Percentiles rank a stretch among this genome's conserved stretches.
Evolutionary conservation across 257 asterid species (phyloP).

Genomic region (Solanum clarkiae): DNA sequence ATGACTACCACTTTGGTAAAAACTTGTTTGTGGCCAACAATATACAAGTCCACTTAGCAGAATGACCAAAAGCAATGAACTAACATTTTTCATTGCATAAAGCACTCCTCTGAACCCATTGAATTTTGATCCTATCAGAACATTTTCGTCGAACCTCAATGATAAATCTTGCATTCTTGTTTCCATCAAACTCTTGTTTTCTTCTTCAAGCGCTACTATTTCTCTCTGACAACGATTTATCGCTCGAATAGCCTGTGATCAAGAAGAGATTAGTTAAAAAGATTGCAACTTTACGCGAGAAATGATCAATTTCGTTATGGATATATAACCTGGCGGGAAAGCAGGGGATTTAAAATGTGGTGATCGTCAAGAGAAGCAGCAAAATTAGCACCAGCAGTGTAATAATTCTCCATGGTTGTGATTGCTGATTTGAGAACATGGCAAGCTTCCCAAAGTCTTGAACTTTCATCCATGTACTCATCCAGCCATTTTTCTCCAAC

Average conservation of each 20-base stretch:
- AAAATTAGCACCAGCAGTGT: constrained; percentile 25
- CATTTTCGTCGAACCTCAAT: constrained; percentile 36
- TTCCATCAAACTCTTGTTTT: constrained; percentile 47
- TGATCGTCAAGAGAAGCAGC: constrained; percentile 33
- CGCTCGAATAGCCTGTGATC: constrained; percentile 42
- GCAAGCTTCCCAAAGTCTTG: constrained; percentile 68
- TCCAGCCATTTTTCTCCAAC: constrained; percentile 73
- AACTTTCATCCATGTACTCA: constrained; percentile 77
- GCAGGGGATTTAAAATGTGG: constrained; percentile 28
- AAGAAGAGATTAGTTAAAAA: background rate
- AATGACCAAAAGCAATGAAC: constrained; percentile 49
- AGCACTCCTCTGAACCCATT: constrained; percentile 61
- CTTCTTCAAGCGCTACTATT: constrained; percentile 43
- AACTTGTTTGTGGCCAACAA: constrained; percentile 55
- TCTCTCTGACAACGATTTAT: constrained; percentile 55
- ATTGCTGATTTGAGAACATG: constrained; percentile 44
- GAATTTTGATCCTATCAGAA: constrained; percentile 37
- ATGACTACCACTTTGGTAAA: constrained; percentile 13
- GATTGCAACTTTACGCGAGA: background rate
- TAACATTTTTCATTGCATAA: constrained; percentile 57
- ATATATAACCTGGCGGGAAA: constrained; percentile 59
- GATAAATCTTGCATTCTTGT: constrained; percentile 36
- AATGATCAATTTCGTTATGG: background rate
- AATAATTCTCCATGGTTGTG: constrained; percentile 42
- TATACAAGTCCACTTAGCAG: constrained; percentile 54